Percentiles rank a stretch among this genome's conserved stretches.
These are phyloP conservation scores for Emergomyces pasteurianus DNA, from an alignment of 2,329 filamentous ascomycete genomes.

Conservation along the genomic window DNA sequence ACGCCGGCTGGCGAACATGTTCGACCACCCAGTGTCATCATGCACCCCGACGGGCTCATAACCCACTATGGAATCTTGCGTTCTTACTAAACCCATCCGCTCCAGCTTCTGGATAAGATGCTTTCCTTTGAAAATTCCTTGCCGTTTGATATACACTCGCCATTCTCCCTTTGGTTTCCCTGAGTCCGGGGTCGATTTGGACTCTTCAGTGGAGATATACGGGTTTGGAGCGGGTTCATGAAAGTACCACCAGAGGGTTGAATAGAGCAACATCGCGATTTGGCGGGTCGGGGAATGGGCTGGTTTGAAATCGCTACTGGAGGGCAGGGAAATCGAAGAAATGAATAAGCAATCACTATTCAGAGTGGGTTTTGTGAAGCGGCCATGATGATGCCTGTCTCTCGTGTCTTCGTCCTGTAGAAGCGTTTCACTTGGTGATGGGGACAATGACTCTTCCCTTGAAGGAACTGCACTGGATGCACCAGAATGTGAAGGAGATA, in stretches of 20 bases:
- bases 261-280: slow-evolving; percentile 94
- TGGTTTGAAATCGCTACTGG: slow-evolving; percentile 66
- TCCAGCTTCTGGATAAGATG: slow-evolving; percentile 84
- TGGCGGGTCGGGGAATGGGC: slow-evolving; percentile 71
- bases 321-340: slow-evolving; percentile 78
- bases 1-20: slow-evolving; percentile 69
- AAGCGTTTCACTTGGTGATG: neutral
- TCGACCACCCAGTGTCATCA: slow-evolving; percentile 51
- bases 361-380: slow-evolving; percentile 64
- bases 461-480: neutral
- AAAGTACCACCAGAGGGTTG: slow-evolving; percentile 94
- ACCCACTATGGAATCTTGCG: slow-evolving; percentile 64
- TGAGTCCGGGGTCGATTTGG: slow-evolving; percentile 50
- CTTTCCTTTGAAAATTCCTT: slow-evolving; percentile 75
- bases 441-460: neutral
- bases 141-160: slow-evolving; percentile 70
- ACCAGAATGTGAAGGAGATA: slow-evolving; percentile 2
- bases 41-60: slow-evolving; percentile 47
- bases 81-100: slow-evolving; percentile 76
- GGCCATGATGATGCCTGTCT: slow-evolving; percentile 28
- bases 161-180: slow-evolving; percentile 76
- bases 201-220: slow-evolving; percentile 50
- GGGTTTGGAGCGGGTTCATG: slow-evolving; percentile 66
- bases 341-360: slow-evolving; percentile 77
- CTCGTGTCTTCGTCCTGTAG: neutral